Evolutionary conservation across 2,329 filamentous ascomycete species (phyloP), one percentile per base, ranked within the genome.

Genomic region (Sporothrix sp.): DNA sequence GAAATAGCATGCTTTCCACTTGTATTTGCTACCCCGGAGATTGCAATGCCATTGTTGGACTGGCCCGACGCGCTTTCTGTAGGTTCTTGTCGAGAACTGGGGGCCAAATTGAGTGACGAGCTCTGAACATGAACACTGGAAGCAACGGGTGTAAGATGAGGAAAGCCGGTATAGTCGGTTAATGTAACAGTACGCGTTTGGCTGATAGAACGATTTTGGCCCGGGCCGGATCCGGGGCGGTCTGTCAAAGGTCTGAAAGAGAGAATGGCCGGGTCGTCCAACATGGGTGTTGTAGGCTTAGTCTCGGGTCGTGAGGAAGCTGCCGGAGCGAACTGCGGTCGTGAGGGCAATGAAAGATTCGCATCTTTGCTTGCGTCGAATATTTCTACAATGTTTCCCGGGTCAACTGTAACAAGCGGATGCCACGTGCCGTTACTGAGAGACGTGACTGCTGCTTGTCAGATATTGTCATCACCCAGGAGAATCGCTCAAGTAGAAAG

Each of bases 331-430:
- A n/a, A n/a, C n/a, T n/a, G n/a, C n/a, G n/a, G n/a, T n/a, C n/a
- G n/a, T n/a, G n/a, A n/a, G n/a, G n/a, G n/a, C n/a, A n/a, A 30
- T 4, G 25, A 32, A 36, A 30, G 23, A n/a, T n/a, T 20, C 9
- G 53, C 27, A 20, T 36, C 40, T n/a, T 56, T 54, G 39, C 46
- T 52, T 27, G 45, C 52, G 14, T 56, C 55, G n/a, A 51, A 32
- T n/a, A 57, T 57, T 10, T 57, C 51, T 20, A 48, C 38, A 21
- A 57, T 56, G 47, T 74, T 69, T 42, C 62, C 56, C 1, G 72
- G 66, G 35, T 68, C 58, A 58, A 79, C 73, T 32, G 79, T 75
- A 71, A 61, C 32, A 25, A 57, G 56, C 50, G 52, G 72, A 59
- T 43, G 62, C 67, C 57, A 74, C 66, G 75, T 60, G 20, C 58